Conservation (phyloP, 1,284 basidiomycete species). For the Moesziomyces globuligerus region DNA sequence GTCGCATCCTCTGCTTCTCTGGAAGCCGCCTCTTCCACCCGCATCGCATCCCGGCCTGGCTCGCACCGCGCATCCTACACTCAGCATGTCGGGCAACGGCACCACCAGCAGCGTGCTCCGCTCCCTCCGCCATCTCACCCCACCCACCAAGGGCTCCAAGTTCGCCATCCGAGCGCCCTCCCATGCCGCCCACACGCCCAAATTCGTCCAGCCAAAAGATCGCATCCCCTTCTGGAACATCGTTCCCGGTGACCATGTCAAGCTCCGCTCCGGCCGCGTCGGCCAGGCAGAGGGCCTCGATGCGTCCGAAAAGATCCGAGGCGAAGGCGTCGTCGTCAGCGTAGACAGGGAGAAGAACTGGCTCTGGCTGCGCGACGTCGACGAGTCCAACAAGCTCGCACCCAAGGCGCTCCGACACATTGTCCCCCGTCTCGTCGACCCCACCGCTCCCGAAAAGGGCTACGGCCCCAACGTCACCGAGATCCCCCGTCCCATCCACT, state of each 20-base stretch:
- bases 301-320: conserved; percentile 44
- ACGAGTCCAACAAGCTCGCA: conserved; percentile 57
- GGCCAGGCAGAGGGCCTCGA: conserved; percentile 50
- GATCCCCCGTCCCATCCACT: conserved; percentile 63
- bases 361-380: conserved; percentile 60
- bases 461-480: conserved; percentile 56
- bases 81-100: conserved; percentile 25
- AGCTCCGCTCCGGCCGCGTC: conserved; percentile 61
- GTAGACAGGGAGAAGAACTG: conserved; percentile 62
- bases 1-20: too few species aligned
- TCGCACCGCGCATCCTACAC: background rate
- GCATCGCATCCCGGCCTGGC: background rate
- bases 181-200: conserved; percentile 58
- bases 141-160: conserved; percentile 60
- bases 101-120: conserved; percentile 60
- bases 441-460: conserved; percentile 53
- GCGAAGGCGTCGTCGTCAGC: conserved; percentile 60
- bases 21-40: too few species aligned
- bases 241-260: conserved; percentile 67
- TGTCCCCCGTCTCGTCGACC: conserved; percentile 57
- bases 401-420: conserved; percentile 61
- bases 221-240: conserved; percentile 69
- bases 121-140: conserved; percentile 65
- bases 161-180: conserved; percentile 62
- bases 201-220: conserved; percentile 68